Percentiles rank a stretch among this genome's conserved stretches.
phyloP scores from a whole-genome alignment of 2,329 filamentous ascomycete species.

The Tolypocladium cylindrosporum region DNA sequence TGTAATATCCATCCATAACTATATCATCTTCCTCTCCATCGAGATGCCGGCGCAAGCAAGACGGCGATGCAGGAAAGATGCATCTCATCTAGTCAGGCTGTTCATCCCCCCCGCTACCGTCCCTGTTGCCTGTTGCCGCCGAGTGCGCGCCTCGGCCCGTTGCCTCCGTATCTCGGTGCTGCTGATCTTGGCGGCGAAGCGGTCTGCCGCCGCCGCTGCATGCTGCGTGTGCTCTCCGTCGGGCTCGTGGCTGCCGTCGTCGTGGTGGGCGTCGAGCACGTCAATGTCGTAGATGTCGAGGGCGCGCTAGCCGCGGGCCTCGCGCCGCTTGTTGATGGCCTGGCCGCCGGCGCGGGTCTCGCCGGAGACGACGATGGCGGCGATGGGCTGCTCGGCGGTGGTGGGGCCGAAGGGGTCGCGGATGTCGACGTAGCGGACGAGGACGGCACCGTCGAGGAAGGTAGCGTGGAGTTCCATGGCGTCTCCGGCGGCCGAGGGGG shows the following conservation, averaged over 20 bases:
- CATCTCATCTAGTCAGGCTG: neutral
- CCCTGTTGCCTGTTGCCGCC: neutral
- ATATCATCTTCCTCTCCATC: neutral
- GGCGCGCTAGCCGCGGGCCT: constrained; percentile 62
- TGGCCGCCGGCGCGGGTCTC: constrained; percentile 79
- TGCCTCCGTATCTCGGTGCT: constrained; percentile 70
- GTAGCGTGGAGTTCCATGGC: constrained; percentile 27
- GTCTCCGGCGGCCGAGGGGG: too few relatives aligned
- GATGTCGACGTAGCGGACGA: constrained; percentile 73
- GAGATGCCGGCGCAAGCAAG: neutral
- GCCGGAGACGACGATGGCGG: constrained; percentile 73
- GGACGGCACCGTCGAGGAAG: constrained; percentile 50
- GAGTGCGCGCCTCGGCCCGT: constrained; percentile 23
- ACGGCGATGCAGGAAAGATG: neutral
- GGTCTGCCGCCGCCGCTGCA: constrained; percentile 22
- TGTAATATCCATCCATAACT: neutral
- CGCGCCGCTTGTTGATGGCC: constrained; percentile 76
- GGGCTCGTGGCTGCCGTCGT: constrained; percentile 27
- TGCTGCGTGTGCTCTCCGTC: constrained; percentile 14
- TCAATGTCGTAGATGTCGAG: constrained; percentile 83
- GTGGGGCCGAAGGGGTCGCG: constrained; percentile 86
- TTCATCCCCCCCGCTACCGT: neutral
- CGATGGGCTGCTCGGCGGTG: constrained; percentile 68
- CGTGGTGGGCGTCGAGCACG: constrained; percentile 60
- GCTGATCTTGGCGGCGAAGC: constrained; percentile 79